These are phyloP conservation scores for Crinitomyces ghanaensis DNA, from an alignment of 805 yeast species.

Conservation along the genomic window DNA sequence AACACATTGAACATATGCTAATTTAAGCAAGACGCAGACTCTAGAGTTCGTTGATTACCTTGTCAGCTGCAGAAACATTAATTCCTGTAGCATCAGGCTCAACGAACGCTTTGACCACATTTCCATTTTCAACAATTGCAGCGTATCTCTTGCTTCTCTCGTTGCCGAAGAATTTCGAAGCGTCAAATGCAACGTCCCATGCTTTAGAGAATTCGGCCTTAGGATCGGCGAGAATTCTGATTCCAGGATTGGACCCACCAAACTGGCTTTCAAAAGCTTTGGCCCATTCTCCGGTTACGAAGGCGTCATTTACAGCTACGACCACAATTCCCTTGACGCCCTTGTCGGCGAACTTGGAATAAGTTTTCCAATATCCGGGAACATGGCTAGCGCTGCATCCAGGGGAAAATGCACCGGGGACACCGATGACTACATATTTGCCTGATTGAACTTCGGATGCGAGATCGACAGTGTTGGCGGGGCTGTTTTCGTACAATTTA, in stretches of 20 bases:
- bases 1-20: too few relatives aligned
- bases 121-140: conserved; percentile 62
- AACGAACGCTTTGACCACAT: conserved; percentile 50
- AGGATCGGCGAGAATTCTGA: conserved; percentile 71
- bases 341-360: conserved; percentile 44
- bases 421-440: conserved; percentile 46
- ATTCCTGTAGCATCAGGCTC: conserved; percentile 78
- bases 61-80: conserved; percentile 25
- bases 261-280: conserved; percentile 24
- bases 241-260: conserved; percentile 21
- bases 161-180: conserved; percentile 65
- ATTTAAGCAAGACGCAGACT: too few relatives aligned
- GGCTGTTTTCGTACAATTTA: conserved; percentile 46
- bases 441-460: conserved; percentile 37
- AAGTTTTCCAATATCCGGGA: conserved; percentile 55
- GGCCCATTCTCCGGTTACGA: conserved; percentile 76
- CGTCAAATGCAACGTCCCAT: conserved; percentile 63
- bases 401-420: conserved; percentile 74
- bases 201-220: conserved; percentile 56
- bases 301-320: conserved; percentile 77
- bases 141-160: conserved; percentile 68
- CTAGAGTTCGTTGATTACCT: too few relatives aligned
- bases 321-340: conserved; percentile 57
- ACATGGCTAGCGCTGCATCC: conserved; percentile 64
- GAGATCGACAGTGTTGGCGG: conserved; percentile 49